Base-by-base conservation (phyloP, 768 basidiomycete species). In the Hygrocybe coccinea region DNA sequence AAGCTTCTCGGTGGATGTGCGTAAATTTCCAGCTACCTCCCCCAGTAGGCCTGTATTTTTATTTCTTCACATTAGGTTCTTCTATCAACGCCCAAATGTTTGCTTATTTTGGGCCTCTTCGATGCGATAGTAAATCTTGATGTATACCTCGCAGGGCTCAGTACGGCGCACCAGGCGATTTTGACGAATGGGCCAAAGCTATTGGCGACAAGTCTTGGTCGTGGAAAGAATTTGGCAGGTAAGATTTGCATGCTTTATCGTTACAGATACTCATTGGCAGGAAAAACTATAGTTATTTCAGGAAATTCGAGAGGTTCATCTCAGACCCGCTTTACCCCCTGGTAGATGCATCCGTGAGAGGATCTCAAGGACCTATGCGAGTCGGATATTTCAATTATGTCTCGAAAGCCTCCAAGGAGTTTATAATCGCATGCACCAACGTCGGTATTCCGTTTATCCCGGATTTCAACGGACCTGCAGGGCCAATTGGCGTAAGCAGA, bases 1-100 rank as follows among this genome's bases (percentile, higher is more conserved):
- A 87, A 82, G 62, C 72, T 89, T 65, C 76, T 90, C 5, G 87
- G 87, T 21, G 87, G 87, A 64, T 89, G 87, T 85, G n/a, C 29
- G 49, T 50, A 50, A 48, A 34, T 17, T 34, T n/a, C n/a, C 49
- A 15, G 19, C 15, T 37, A 46, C n/a, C n/a, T n/a, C n/a, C n/a
- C n/a, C n/a, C n/a, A 24, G 7, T 2, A 44, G 10, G 50, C 21
- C 47, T 5, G 15, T 11, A 21, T 11, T 39, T 54, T 29, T 43
- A 85, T 82, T 82, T 50, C 14, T 12, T 21, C 22, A 24, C 22
- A 19, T 22, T 36, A 50, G 49, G 49, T 54, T 83, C 84, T 3
- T 76, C 83, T 2, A 79, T 87, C 46, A 89, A 89, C 60, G 86
- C 86, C 12, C 69, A 76, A 61, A 76, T 79, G 76, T 74, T 60